Evolutionary conservation across 2,329 filamentous ascomycete species (phyloP).

Genomic region (Aspergillus neotritici): DNA sequence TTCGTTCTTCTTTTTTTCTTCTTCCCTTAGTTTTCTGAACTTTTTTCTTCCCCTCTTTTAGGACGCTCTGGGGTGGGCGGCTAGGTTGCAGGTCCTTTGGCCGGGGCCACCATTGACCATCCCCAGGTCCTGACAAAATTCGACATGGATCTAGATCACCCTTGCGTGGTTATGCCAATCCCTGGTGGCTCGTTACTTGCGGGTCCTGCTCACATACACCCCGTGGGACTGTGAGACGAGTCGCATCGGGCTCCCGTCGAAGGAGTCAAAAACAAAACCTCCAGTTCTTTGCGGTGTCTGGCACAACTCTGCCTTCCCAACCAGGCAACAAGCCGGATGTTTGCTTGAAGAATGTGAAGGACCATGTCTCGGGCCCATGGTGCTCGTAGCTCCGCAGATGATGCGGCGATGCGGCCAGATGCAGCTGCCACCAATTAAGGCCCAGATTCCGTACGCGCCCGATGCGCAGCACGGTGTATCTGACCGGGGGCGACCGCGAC

Average conservation of each 20-base stretch:
- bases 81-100: conserved; percentile 9
- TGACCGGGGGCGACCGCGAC: conserved; percentile 2
- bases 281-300: not conserved
- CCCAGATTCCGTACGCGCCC: conserved; percentile 15
- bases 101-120: not conserved
- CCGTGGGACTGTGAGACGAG: not conserved
- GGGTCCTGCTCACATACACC: conserved; percentile 6
- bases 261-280: not conserved
- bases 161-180: conserved; percentile 14
- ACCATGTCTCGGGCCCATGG: conserved; percentile 10
- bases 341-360: conserved; percentile 2
- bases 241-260: conserved; percentile 1
- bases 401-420: conserved; percentile 14
- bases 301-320: not conserved
- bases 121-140: conserved; percentile 10
- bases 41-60: not conserved
- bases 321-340: not conserved
- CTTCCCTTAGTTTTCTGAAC: not conserved
- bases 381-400: conserved; percentile 15
- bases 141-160: conserved; percentile 9
- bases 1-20: conserved; percentile 2
- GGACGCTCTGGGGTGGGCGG: conserved; percentile 3
- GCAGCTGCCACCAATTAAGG: conserved; percentile 18
- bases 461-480: conserved; percentile 10
- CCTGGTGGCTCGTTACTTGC: conserved; percentile 6